Conservation (phyloP, 2,329 filamentous ascomycete genomes). For the Niveomyces coronatus region DNA sequence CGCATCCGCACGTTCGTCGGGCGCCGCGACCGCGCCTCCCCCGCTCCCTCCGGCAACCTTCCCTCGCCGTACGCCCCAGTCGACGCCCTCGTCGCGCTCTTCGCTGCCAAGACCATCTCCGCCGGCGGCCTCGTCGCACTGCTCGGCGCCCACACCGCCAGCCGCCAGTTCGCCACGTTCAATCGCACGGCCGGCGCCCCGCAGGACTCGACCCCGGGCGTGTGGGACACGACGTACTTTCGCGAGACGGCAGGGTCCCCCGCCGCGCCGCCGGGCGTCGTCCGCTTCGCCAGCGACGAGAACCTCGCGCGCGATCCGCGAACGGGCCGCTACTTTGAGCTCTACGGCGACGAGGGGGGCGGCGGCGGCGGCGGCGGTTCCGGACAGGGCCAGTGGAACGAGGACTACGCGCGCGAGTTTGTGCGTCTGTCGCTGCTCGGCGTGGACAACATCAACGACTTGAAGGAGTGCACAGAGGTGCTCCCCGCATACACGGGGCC, state of each 20-base stretch:
- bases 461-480: constrained; percentile 42
- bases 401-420: constrained; percentile 40
- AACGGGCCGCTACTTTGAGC: constrained; percentile 16
- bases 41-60: constrained; percentile 30
- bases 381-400: constrained; percentile 31
- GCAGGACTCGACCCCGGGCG: constrained; percentile 39
- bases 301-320: constrained; percentile 24
- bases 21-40: constrained; percentile 30
- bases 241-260: constrained; percentile 25
- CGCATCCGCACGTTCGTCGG: constrained; percentile 39
- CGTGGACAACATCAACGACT: constrained; percentile 41
- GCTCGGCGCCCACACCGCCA: constrained; percentile 40
- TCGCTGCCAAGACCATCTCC: constrained; percentile 40
- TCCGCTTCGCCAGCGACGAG: constrained; percentile 31
- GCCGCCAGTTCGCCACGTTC: constrained; percentile 35
- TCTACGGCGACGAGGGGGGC: not conserved
- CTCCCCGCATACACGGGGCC: constrained; percentile 21
- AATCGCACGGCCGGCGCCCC: constrained; percentile 29
- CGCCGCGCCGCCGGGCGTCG: too few species aligned
- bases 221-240: constrained; percentile 42
- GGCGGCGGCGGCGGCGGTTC: too few species aligned
- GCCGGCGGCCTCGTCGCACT: constrained; percentile 38
- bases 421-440: constrained; percentile 42
- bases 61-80: constrained; percentile 30
- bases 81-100: constrained; percentile 34